A percentile compares a stretch with the other conserved stretches of the same genome.
Evolutionary conservation across 139 green algal genomes (phyloP).

Genomic region (Chlorella sp.): DNA sequence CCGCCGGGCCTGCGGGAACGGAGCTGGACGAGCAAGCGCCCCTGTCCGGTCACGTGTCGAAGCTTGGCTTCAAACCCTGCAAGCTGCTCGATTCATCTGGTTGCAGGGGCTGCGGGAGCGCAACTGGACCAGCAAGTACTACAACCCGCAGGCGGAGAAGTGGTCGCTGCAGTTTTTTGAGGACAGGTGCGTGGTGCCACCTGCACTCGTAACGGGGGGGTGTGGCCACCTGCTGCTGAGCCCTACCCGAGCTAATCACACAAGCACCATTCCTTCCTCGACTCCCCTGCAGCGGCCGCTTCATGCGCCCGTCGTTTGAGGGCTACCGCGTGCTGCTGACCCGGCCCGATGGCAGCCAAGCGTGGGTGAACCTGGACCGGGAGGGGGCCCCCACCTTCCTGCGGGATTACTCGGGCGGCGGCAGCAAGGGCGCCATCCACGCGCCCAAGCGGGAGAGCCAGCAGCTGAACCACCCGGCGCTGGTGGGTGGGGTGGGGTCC

Average conservation of each 20-base stretch:
- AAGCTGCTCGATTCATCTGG: too few relatives aligned
- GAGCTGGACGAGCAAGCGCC: too few relatives aligned
- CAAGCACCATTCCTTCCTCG: too few relatives aligned
- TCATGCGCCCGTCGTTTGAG: constrained; percentile 52
- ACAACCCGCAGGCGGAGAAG: constrained; percentile 49
- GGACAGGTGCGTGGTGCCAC: background rate
- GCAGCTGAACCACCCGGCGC: background rate
- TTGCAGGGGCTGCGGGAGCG: constrained; percentile 66
- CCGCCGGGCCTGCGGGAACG: too few relatives aligned
- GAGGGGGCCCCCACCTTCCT: constrained; percentile 41
- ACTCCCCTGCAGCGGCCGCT: constrained; percentile 34
- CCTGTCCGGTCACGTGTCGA: too few relatives aligned
- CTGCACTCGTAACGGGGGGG: too few relatives aligned
- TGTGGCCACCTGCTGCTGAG: background rate
- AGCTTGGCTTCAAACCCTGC: too few relatives aligned
- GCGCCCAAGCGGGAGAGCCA: constrained; percentile 33
- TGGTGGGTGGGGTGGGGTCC: background rate
- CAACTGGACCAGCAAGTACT: constrained; percentile 78
- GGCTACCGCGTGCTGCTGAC: constrained; percentile 76
- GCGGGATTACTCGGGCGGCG: constrained; percentile 46
- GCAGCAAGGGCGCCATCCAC: constrained; percentile 40
- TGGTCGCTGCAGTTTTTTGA: constrained; percentile 80
- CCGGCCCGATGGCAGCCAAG: constrained; percentile 30
- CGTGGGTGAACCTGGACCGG: constrained; percentile 50
- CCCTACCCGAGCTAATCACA: too few relatives aligned